phyloP scores from a whole-genome alignment of 768 basidiomycete species.

The Suillus variegatus region DNA sequence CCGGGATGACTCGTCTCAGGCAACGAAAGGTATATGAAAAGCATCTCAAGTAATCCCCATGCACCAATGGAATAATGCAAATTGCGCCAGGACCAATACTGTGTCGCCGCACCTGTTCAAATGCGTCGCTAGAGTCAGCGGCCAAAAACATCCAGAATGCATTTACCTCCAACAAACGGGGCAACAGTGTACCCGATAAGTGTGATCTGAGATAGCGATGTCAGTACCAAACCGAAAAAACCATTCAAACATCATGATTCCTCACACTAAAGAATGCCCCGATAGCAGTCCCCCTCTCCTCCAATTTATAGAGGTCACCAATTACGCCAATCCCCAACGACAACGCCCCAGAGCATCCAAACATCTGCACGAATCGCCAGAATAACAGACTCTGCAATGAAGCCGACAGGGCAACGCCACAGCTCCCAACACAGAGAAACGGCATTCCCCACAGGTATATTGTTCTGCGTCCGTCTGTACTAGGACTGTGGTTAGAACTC shows the following conservation, averaged over 20 bases:
- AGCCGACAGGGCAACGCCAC: slow-evolving; percentile 52
- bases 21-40: slow-evolving; percentile 24
- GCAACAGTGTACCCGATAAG: slow-evolving; percentile 59
- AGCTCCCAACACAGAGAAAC: not conserved
- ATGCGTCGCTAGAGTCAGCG: not conserved
- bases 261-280: slow-evolving; percentile 53
- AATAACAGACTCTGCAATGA: slow-evolving; percentile 50
- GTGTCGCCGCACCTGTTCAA: slow-evolving; percentile 41
- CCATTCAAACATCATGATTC: not conserved
- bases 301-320: slow-evolving; percentile 59
- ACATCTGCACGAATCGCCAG: slow-evolving; percentile 60
- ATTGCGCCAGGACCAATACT: slow-evolving; percentile 60
- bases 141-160: not conserved
- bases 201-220: slow-evolving; percentile 23
- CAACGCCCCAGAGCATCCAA: slow-evolving; percentile 54
- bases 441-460: too few species aligned
- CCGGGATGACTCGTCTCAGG: slow-evolving; percentile 39
- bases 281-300: slow-evolving; percentile 51
- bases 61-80: slow-evolving; percentile 48
- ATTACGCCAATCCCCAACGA: slow-evolving; percentile 58
- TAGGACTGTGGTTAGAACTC: too few species aligned
- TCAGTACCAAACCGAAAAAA: not conserved
- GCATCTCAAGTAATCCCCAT: slow-evolving; percentile 36
- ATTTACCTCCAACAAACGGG: slow-evolving; percentile 50
- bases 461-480: too few species aligned